phyloP scores from a whole-genome alignment of 164 flowering plant genomes.

The Umbellularia californica region DNA sequence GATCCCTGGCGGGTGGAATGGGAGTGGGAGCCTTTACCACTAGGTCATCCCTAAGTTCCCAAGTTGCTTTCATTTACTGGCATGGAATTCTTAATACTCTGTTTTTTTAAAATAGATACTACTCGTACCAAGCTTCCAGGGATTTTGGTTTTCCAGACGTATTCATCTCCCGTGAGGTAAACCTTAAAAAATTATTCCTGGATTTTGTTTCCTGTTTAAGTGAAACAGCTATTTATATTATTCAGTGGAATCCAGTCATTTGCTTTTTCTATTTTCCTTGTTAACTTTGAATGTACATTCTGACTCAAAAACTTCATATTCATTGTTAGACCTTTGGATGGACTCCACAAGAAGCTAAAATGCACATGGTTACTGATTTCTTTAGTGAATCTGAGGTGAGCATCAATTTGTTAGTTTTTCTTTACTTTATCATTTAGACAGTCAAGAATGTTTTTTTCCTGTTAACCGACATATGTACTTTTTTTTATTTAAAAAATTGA shows the following conservation, averaged over 20 bases:
- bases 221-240: not conserved
- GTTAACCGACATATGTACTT: not conserved
- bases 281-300: slow-evolving; percentile 1
- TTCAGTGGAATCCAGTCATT: not conserved
- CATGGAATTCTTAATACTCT: not conserved
- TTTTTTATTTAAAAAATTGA: not conserved
- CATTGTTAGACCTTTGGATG: slow-evolving; percentile 68
- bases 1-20: no score
- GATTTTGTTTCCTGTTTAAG: slow-evolving; percentile 3
- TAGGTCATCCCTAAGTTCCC: not conserved
- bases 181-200: not conserved
- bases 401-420: slow-evolving; percentile 1
- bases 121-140: slow-evolving; percentile 61
- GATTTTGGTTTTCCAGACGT: slow-evolving; percentile 90
- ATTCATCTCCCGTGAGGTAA: slow-evolving; percentile 96
- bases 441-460: not conserved
- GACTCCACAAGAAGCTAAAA: slow-evolving; percentile 79
- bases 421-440: not conserved
- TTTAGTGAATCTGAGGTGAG: slow-evolving; percentile 82
- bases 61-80: slow-evolving; percentile 30
- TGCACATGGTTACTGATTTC: slow-evolving; percentile 84
- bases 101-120: slow-evolving; percentile 26
- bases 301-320: slow-evolving; percentile 11
- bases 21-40: no score
- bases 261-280: not conserved